Conservation (phyloP, 2,329 filamentous ascomycete genomes). For the Nemania abortiva region DNA sequence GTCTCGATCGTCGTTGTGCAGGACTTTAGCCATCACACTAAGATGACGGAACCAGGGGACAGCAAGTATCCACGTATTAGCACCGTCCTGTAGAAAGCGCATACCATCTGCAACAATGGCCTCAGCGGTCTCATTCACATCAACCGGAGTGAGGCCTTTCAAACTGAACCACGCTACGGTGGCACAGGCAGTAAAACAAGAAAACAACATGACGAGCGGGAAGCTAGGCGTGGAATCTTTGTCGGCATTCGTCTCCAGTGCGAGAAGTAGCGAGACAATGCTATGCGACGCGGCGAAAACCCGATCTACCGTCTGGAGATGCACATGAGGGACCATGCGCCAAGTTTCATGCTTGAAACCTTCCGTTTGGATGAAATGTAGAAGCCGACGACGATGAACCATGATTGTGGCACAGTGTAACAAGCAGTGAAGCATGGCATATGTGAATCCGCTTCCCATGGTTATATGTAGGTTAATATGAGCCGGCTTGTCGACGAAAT, state of each 20-base stretch:
- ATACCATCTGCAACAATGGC: conserved; percentile 70
- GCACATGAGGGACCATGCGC: conserved; percentile 62
- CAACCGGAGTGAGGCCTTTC: conserved; percentile 68
- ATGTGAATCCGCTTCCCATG: conserved; percentile 73
- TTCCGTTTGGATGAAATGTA: conserved; percentile 67
- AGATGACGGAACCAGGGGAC: conserved; percentile 71
- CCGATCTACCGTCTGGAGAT: conserved; percentile 65
- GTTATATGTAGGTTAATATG: conserved; percentile 73
- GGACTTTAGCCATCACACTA: conserved; percentile 71
- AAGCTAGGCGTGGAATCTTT: conserved; percentile 71
- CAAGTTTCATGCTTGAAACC: conserved; percentile 66
- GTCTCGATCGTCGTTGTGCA: conserved; percentile 64
- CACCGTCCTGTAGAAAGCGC: conserved; percentile 69
- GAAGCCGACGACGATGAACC: conserved; percentile 69
- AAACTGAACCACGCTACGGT: conserved; percentile 73
- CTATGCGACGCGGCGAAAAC: conserved; percentile 71
- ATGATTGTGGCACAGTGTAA: conserved; percentile 72
- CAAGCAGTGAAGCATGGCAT: conserved; percentile 72
- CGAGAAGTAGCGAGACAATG: conserved; percentile 67
- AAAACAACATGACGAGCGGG: conserved; percentile 73
- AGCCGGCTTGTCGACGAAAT: conserved; percentile 71
- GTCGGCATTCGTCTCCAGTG: conserved; percentile 67
- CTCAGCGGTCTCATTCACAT: conserved; percentile 68
- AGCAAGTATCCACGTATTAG: conserved; percentile 70
- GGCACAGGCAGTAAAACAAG: conserved; percentile 70